Base-by-base conservation (phyloP, 805 yeast genomes). In the Wickerhamiella occidentalis region DNA sequence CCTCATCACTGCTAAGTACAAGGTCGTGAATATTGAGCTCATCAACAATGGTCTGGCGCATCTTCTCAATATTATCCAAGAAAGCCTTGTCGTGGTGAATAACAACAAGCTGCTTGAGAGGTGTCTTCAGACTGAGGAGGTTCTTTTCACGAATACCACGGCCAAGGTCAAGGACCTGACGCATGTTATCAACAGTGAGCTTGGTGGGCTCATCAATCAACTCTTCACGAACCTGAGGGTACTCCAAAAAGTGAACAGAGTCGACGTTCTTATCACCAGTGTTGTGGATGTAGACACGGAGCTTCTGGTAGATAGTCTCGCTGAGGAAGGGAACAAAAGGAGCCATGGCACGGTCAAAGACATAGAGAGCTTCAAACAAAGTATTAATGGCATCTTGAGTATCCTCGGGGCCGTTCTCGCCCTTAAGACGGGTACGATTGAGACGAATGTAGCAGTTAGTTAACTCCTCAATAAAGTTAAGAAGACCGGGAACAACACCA, bases 381-480 rank as follows among this genome's bases (percentile, higher is more conserved):
- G 96, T 84, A 70, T 92, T 92, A 61, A 92, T 76, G 44, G 96
- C 96, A 61, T 76, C 77, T 58, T 79, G 67, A 60, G 96, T 82
- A 64, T 92, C 98, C 50, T 79, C 82, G 47, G 77, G 68, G 53
- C 95, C 96, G 53, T 76, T 81, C 63, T 82, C 92, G 65, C 97
- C 97, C 81, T 92, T 92, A 63, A 92, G 78, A 75, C 99, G 90
- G 72, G 86, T 80, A 73, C 99, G 88, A 74, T 92, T 92, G 69
- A 92, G 85, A 68, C 99, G 82, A 66, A 92, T 92, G 73, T 92
- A 92, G 97, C 97, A 92, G 73, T 92, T 92, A 57, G 99, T 92
- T 68, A 92, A 77, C 64, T 85, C 85, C 63, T 92, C 98, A 65
- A 92, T 84, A 67, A 92, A 81, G 52, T 77, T 75, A 63, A 92